Evolutionary conservation across 2,329 filamentous ascomycete species (phyloP), one percentile per base, ranked within the genome.

Genomic region (Pseudogymnoascus sp.): DNA sequence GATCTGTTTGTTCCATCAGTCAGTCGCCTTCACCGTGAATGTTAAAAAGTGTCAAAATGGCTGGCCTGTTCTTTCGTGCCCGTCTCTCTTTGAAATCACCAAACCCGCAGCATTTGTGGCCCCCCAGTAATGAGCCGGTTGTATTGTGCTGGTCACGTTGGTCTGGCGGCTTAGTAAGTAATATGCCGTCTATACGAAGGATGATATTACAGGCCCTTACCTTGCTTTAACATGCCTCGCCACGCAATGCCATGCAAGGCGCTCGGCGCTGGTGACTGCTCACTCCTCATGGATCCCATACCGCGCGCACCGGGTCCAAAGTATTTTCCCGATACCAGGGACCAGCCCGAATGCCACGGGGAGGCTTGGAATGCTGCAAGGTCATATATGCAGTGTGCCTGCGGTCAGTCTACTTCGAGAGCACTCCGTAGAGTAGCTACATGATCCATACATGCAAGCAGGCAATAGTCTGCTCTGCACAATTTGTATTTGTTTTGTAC

Each of bases 311-410:
- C 43, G 23, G 45, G 45, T 16, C 23, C 23, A 52, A 29, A 31
- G 45, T 52, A 52, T 52, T 31, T 52, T 26, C 45, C 45, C 45
- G 45, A 52, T 31, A 52, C 45, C 45, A 52, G 45, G 45, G 45
- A 52, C 45, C 45, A 52, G n/a, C 45, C n/a, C 45, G 45, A 52
- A 52, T 52, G 45, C 45, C 45, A 52, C 26, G 8, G n/a, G 26
- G 45, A 52, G 45, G 45, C 26, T 52, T 52, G 45, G n/a, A 52
- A 52, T 6, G 45, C 26, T 52, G 45, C 45, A 52, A 52, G 45
- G 45, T 31, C 26, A 23, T 33, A 33, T 52, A 52, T 52, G 45
- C 45, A 52, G 45, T 52, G 45, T 52, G 45, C 45, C 45, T 52
- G 12, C n/a, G 26, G 4, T 31, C 26, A 16, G n/a, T 26, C 45